Evolutionary conservation across 305 asterid genomes (phyloP).

Genomic region (Nicotiana rustica): DNA sequence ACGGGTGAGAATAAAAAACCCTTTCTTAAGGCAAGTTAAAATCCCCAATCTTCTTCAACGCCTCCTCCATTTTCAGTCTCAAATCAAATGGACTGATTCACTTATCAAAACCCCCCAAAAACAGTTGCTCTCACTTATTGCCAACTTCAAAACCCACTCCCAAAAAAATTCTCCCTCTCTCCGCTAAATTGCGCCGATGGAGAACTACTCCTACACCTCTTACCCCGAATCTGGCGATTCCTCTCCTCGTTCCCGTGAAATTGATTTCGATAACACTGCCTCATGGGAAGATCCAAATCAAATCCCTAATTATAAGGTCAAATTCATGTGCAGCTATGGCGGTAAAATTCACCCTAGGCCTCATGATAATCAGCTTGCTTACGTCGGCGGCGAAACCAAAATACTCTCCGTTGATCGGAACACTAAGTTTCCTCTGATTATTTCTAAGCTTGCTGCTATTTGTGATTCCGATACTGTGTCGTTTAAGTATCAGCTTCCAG

Average conservation of each 20-base stretch:
- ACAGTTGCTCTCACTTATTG: not conserved
- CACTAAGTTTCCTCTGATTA: slow-evolving; percentile 51
- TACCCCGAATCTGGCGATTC: slow-evolving; percentile 93
- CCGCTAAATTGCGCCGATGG: slow-evolving; percentile 58
- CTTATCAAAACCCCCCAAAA: not conserved
- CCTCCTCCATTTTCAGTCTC: not conserved
- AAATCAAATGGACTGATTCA: slow-evolving; percentile 12
- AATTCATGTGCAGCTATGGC: slow-evolving; percentile 90
- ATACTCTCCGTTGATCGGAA: slow-evolving; percentile 77
- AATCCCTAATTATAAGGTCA: slow-evolving; percentile 48
- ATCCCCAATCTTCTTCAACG: not conserved
- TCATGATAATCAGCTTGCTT: slow-evolving; percentile 75
- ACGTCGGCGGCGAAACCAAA: slow-evolving; percentile 87
- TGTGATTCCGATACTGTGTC: slow-evolving; percentile 68
- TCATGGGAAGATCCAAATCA: slow-evolving; percentile 84
- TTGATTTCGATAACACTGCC: slow-evolving; percentile 80
- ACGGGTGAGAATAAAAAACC: slow-evolving; percentile 32
- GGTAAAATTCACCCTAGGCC: slow-evolving; percentile 90
- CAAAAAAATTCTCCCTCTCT: not conserved
- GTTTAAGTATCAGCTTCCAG: slow-evolving; percentile 93
- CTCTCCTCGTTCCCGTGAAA: slow-evolving; percentile 90
- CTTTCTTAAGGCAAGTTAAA: not conserved
- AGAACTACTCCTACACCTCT: slow-evolving; percentile 72
- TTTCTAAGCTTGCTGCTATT: slow-evolving; percentile 59
- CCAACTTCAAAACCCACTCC: slow-evolving; percentile 33